Evolutionary conservation across 495 filamentous ascomycete genomes (phyloP).

Genomic region (Talaromyces ruber): DNA sequence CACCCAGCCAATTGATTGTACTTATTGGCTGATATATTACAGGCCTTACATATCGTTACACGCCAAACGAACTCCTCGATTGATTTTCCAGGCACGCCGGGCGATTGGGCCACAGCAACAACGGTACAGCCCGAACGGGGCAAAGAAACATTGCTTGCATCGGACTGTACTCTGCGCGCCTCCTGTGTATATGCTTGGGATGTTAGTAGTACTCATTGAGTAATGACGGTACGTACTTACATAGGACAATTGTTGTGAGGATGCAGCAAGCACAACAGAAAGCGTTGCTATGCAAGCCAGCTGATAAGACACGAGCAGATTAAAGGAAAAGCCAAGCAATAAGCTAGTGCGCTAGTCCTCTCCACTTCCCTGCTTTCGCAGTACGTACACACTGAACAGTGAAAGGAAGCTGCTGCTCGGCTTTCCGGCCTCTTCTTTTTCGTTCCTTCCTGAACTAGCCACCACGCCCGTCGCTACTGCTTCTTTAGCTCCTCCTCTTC

Average conservation of each 20-base stretch:
- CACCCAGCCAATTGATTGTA: background rate
- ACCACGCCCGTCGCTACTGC: background rate
- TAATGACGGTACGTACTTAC: no score
- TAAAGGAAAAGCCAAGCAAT: background rate
- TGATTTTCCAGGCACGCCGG: background rate
- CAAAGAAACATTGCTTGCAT: no score
- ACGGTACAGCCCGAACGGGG: no score
- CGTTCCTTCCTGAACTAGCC: background rate
- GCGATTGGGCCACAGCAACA: background rate
- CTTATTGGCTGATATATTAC: background rate
- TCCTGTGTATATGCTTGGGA: no score
- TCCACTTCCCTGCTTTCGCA: background rate
- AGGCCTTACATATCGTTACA: background rate
- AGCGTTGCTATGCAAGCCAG: background rate
- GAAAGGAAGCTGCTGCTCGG: background rate
- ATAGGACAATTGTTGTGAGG: no score
- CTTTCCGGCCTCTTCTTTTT: background rate
- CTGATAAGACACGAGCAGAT: background rate
- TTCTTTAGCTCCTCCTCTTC: slow-evolving; percentile 14
- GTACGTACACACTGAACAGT: no score
- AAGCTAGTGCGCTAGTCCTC: background rate
- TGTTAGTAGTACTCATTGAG: no score
- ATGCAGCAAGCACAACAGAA: no score
- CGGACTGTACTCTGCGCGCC: no score
- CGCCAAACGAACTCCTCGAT: background rate